A percentile compares a stretch with the other conserved stretches of the same genome.
Evolutionary conservation across 441 rosid genomes (phyloP).

Genomic region (Populus hybrid): DNA sequence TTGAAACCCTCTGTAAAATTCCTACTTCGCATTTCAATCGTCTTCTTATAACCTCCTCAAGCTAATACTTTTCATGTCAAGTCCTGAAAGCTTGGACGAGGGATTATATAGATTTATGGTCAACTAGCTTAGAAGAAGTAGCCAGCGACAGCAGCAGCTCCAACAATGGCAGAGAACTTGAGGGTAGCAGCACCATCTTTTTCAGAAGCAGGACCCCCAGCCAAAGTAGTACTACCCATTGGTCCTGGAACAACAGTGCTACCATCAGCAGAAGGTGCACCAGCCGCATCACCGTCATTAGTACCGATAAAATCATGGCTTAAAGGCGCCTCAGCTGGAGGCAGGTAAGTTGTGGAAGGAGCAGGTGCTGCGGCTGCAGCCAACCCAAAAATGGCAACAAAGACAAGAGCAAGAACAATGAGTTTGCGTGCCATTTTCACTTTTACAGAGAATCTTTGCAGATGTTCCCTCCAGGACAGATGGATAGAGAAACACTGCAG

Average conservation of each 20-base stretch:
- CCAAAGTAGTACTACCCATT: neutral
- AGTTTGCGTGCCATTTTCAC: too few species aligned
- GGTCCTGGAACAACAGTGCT: neutral
- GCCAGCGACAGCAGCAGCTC: neutral
- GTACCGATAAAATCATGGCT: neutral
- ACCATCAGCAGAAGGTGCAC: neutral
- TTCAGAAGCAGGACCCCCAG: neutral
- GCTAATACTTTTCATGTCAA: neutral
- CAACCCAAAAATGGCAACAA: too few species aligned
- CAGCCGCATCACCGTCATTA: neutral
- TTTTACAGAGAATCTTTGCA: too few species aligned
- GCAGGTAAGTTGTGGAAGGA: neutral
- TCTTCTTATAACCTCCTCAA: neutral
- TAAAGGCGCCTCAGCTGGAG: neutral
- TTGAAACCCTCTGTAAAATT: too few species aligned
- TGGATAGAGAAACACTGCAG: neutral
- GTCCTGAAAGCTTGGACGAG: neutral
- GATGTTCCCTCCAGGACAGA: too few species aligned
- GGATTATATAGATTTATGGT: neutral
- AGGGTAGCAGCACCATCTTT: neutral
- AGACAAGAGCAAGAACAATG: too few species aligned
- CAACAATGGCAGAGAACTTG: conserved; percentile 2
- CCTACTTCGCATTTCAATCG: neutral
- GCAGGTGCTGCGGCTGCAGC: neutral
- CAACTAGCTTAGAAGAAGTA: neutral